These are phyloP conservation scores for Delphinella strobiligena DNA, from an alignment of 2,329 filamentous ascomycete genomes.

Conservation along the genomic window DNA sequence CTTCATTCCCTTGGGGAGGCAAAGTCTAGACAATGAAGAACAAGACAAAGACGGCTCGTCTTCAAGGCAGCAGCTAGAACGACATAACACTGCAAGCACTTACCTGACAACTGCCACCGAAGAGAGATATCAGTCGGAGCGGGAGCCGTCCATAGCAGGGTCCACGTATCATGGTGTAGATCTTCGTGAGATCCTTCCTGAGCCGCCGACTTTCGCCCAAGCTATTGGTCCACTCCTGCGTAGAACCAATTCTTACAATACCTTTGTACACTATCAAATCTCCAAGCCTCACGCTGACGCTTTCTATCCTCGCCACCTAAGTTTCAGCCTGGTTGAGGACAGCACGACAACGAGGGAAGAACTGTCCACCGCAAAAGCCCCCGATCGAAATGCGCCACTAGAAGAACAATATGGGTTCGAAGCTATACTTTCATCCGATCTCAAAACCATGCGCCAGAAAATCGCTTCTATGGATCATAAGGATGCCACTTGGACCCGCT, in stretches of 20 bases:
- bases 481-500: constrained; percentile 49
- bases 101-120: not conserved
- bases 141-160: constrained; percentile 40
- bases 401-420: constrained; percentile 4
- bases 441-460: constrained; percentile 34
- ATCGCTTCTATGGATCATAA: constrained; percentile 41
- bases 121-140: not conserved
- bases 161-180: constrained; percentile 50
- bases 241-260: constrained; percentile 43
- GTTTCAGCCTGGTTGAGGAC: constrained; percentile 64
- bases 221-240: constrained; percentile 40
- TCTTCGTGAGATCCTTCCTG: constrained; percentile 41
- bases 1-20: not conserved
- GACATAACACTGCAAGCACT: not conserved
- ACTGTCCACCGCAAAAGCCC: not conserved
- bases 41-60: not conserved
- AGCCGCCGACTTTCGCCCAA: constrained; percentile 36
- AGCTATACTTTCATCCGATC: constrained; percentile 3
- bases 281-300: constrained; percentile 30
- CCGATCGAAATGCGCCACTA: not conserved
- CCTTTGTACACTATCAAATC: constrained; percentile 12
- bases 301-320: constrained; percentile 59
- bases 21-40: not conserved
- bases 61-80: not conserved
- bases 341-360: constrained; percentile 35